These are phyloP conservation scores for Arthromyces matolae DNA, from an alignment of 768 basidiomycete genomes.

Conservation along the genomic window DNA sequence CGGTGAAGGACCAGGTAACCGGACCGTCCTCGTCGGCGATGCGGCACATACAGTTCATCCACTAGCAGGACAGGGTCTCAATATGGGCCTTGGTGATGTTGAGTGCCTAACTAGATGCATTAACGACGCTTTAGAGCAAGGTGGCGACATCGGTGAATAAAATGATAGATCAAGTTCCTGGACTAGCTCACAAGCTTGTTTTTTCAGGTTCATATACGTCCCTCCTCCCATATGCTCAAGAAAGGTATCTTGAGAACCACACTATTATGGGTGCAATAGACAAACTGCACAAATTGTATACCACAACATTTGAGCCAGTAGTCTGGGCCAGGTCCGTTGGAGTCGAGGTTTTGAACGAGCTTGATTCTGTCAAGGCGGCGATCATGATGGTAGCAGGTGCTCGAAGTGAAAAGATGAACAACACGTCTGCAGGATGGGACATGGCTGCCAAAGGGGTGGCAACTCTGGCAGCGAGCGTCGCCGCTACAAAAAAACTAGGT, in stretches of 20 bases:
- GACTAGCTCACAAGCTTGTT: no score
- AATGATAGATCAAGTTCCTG: no score
- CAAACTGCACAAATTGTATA: slow-evolving; percentile 87
- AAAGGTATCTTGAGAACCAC: slow-evolving; percentile 86
- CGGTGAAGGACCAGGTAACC: slow-evolving; percentile 58
- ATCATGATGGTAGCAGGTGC: slow-evolving; percentile 79
- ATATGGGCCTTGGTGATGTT: slow-evolving; percentile 89
- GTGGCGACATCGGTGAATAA: slow-evolving; percentile 78
- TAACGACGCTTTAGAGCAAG: slow-evolving; percentile 48
- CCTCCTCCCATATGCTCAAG: slow-evolving; percentile 71
- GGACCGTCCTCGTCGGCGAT: slow-evolving; percentile 91
- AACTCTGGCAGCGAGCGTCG: slow-evolving; percentile 33
- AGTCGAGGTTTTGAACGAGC: slow-evolving; percentile 87
- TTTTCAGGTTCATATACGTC: slow-evolving; percentile 67
- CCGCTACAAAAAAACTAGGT: slow-evolving; percentile 26
- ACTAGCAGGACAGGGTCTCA: slow-evolving; percentile 93
- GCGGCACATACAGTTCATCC: slow-evolving; percentile 96
- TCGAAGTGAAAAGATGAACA: slow-evolving; percentile 12
- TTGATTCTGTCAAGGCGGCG: slow-evolving; percentile 76
- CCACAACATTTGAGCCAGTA: slow-evolving; percentile 57
- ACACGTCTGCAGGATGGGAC: slow-evolving; percentile 27
- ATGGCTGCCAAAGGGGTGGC: slow-evolving; percentile 45
- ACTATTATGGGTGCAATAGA: slow-evolving; percentile 80
- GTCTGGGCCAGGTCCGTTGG: slow-evolving; percentile 89
- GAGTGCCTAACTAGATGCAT: slow-evolving; percentile 68